Evolutionary conservation across 768 basidiomycete species (phyloP).

Genomic region (Lyophyllum shimeji): DNA sequence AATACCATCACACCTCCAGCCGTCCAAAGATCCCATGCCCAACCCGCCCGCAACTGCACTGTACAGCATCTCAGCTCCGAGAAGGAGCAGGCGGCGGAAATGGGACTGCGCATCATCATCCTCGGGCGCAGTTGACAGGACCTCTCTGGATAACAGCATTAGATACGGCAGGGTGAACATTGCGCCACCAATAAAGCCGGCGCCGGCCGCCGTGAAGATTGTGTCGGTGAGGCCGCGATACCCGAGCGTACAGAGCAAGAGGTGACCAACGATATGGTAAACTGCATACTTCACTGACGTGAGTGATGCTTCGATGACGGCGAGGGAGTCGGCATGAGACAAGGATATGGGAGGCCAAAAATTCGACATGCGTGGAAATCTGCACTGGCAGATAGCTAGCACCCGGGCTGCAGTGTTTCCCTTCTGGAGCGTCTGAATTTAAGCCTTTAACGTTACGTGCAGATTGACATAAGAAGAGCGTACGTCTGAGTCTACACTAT

Average conservation of each 20-base stretch:
- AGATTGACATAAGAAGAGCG: neutral
- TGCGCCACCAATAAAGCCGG: slow-evolving; percentile 18
- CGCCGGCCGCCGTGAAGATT: neutral
- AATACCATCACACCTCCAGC: slow-evolving; percentile 1
- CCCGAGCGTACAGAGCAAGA: neutral
- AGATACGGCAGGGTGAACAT: slow-evolving; percentile 19
- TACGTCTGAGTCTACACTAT: neutral
- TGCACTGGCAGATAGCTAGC: neutral
- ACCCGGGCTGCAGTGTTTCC: neutral
- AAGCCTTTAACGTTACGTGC: neutral
- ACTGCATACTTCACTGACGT: slow-evolving; percentile 21
- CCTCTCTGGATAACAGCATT: slow-evolving; percentile 8
- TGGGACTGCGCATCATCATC: neutral
- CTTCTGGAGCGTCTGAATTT: neutral
- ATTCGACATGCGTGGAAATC: neutral
- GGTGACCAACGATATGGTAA: slow-evolving; percentile 16
- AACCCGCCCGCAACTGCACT: slow-evolving; percentile 11
- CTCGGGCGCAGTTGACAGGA: neutral
- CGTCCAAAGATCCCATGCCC: slow-evolving; percentile 8
- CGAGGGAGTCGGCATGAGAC: slow-evolving; percentile 9
- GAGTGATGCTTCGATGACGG: slow-evolving; percentile 17
- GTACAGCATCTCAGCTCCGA: slow-evolving; percentile 15
- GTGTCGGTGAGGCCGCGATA: slow-evolving; percentile 3
- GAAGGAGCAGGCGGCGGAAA: neutral
- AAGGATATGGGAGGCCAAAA: neutral